phyloP scores from a whole-genome alignment of 148 eudicot species.

The Diospyros kaki region DNA sequence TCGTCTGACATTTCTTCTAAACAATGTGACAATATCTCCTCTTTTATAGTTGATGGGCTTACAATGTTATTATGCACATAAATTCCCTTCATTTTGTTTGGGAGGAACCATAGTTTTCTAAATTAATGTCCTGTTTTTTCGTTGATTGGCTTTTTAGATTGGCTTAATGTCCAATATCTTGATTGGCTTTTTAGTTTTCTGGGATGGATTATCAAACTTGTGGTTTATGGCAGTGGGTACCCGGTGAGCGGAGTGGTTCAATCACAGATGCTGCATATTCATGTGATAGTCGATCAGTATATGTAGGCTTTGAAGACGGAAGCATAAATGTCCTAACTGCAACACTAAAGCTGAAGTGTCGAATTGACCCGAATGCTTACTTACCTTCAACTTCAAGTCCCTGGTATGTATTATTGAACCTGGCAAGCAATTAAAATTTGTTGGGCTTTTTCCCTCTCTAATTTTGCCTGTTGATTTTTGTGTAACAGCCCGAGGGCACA shows the following conservation, averaged over 20 bases:
- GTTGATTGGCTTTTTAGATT: too few relatives aligned
- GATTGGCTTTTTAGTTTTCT: neutral
- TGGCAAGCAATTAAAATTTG: neutral
- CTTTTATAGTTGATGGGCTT: neutral
- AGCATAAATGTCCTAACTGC: constrained; percentile 31
- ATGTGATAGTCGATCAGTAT: constrained; percentile 54
- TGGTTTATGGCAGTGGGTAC: constrained; percentile 44
- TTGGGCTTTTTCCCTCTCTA: neutral
- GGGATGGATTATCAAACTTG: neutral
- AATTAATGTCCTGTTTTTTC: too few relatives aligned
- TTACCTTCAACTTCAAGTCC: constrained; percentile 37
- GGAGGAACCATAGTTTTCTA: neutral
- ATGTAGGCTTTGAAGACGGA: constrained; percentile 50
- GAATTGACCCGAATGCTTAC: constrained; percentile 49
- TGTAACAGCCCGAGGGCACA: constrained; percentile 38
- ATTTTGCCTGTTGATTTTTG: neutral
- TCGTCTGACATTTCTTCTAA: constrained; percentile 8
- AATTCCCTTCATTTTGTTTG: neutral
- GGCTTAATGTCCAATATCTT: too few relatives aligned
- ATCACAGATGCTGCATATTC: constrained; percentile 63
- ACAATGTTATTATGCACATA: neutral
- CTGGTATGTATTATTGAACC: constrained; percentile 28
- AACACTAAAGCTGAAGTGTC: constrained; percentile 44
- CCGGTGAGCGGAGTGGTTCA: constrained; percentile 27
- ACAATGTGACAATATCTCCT: neutral